Percentiles rank a stretch among this genome's conserved stretches.
Conservation (phyloP, 352 stramenopile genomes). For the Globisporangium carolinianum region DNA sequence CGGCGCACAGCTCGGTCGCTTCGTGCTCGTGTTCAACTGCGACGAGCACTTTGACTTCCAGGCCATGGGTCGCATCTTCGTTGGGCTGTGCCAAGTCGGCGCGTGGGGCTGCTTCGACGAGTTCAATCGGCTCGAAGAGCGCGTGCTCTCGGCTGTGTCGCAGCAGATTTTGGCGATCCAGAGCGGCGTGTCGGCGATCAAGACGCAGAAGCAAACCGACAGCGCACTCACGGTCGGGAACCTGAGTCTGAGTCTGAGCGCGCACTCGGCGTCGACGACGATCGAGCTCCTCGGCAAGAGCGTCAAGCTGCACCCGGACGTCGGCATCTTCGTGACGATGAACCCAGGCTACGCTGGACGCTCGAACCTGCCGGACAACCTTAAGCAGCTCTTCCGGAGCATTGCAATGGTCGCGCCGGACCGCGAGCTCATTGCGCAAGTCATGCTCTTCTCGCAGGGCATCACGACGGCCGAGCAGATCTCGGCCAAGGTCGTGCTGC, state of each 20-base stretch:
- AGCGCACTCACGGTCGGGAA: constrained; percentile 6
- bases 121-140: constrained; percentile 99
- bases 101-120: constrained; percentile 99
- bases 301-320: constrained; percentile 94
- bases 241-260: constrained; percentile 12
- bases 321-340: constrained; percentile 99
- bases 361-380: constrained; percentile 95
- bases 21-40: constrained; percentile 99
- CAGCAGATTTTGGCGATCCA: constrained; percentile 99
- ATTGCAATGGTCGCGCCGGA: constrained; percentile 99
- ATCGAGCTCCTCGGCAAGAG: constrained; percentile 96
- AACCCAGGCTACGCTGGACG: constrained; percentile 99
- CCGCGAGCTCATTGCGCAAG: constrained; percentile 98
- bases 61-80: constrained; percentile 99
- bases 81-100: constrained; percentile 98
- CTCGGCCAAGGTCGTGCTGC: constrained; percentile 94
- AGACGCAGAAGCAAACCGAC: constrained; percentile 40
- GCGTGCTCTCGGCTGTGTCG: constrained; percentile 98
- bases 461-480: constrained; percentile 98
- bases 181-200: constrained; percentile 90
- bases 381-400: constrained; percentile 99
- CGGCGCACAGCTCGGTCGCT: constrained; percentile 96
- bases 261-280: constrained; percentile 19
- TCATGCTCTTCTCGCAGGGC: constrained; percentile 99
- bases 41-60: constrained; percentile 99